Conservation (phyloP, 2,329 filamentous ascomycete species). For the Cladosporium sp. region DNA sequence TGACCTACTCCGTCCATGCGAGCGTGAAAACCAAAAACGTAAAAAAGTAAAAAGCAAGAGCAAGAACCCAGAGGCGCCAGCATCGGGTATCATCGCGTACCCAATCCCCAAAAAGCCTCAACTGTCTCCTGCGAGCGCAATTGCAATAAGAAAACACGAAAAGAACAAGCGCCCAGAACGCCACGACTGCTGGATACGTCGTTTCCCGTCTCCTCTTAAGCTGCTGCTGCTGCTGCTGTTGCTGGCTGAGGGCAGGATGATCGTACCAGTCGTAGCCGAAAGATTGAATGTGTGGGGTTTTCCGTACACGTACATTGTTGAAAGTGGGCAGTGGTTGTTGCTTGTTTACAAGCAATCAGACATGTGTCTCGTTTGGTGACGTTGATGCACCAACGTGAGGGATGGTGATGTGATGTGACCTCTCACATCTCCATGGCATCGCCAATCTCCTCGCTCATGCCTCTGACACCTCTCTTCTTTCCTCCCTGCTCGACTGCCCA, state of each 20-base stretch:
- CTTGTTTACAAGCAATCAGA: neutral
- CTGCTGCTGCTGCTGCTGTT: neutral
- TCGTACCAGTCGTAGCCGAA: neutral
- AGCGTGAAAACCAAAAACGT: neutral
- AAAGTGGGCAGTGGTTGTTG: neutral
- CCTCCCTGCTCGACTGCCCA: constrained; percentile 10
- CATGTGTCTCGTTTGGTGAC: neutral
- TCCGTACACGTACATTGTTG: constrained; percentile 2
- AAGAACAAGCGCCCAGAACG: neutral
- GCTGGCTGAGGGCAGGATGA: neutral
- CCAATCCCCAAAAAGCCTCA: constrained; percentile 1
- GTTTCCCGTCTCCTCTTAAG: neutral
- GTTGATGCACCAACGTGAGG: neutral
- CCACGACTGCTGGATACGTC: neutral
- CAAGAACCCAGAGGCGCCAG: neutral
- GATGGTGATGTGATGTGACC: neutral
- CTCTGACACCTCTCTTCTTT: constrained; percentile 23
- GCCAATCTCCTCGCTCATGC: constrained; percentile 35
- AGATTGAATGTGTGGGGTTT: neutral
- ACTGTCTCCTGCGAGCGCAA: neutral
- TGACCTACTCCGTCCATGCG: neutral
- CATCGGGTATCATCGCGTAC: constrained; percentile 12
- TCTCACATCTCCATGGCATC: constrained; percentile 36
- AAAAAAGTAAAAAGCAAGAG: neutral
- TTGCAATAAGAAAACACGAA: neutral